A percentile compares a stretch with the other conserved stretches of the same genome.
These are phyloP conservation scores for Hibiscus syriacus DNA, from an alignment of 345 rosid genomes.

Conservation along the genomic window DNA sequence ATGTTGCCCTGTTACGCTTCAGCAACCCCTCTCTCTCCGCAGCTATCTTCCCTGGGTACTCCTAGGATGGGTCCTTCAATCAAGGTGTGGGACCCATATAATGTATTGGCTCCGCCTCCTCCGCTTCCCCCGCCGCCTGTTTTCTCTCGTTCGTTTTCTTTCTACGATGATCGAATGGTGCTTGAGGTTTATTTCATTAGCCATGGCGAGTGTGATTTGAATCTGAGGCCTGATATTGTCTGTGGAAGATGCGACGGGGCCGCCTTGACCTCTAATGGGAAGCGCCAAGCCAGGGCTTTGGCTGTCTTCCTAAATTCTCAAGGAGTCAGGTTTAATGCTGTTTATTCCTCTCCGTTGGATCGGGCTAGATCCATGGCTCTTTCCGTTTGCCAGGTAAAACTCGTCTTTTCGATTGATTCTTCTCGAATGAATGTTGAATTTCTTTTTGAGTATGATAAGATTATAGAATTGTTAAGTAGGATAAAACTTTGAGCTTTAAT, in stretches of 20 bases:
- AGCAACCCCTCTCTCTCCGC: conserved; percentile 89
- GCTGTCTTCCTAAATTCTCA: conserved; percentile 78
- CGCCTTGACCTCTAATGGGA: conserved; percentile 61
- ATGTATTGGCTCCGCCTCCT: conserved; percentile 43
- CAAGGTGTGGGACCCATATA: conserved; percentile 96
- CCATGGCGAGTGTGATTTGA: conserved; percentile 78
- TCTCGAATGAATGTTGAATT: neutral
- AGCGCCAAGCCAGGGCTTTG: conserved; percentile 90
- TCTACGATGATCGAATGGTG: conserved; percentile 33
- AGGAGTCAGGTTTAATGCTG: conserved; percentile 62
- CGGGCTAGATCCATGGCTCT: conserved; percentile 81
- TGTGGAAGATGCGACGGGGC: conserved; percentile 74
- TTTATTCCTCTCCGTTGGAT: conserved; percentile 69
- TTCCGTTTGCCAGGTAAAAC: conserved; percentile 68
- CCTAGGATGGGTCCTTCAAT: conserved; percentile 84
- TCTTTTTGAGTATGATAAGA: neutral
- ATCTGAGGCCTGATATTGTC: conserved; percentile 63
- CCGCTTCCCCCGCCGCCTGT: conserved; percentile 32
- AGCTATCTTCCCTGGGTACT: conserved; percentile 82
- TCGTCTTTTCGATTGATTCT: neutral
- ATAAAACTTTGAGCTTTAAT: neutral
- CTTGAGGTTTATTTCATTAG: conserved; percentile 67
- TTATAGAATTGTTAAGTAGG: neutral
- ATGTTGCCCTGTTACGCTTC: conserved; percentile 86
- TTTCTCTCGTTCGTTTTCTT: conserved; percentile 35